Percentiles rank a stretch among this genome's conserved stretches.
phyloP scores from a whole-genome alignment of 2,329 filamentous ascomycete genomes.

The Phoma sp. region DNA sequence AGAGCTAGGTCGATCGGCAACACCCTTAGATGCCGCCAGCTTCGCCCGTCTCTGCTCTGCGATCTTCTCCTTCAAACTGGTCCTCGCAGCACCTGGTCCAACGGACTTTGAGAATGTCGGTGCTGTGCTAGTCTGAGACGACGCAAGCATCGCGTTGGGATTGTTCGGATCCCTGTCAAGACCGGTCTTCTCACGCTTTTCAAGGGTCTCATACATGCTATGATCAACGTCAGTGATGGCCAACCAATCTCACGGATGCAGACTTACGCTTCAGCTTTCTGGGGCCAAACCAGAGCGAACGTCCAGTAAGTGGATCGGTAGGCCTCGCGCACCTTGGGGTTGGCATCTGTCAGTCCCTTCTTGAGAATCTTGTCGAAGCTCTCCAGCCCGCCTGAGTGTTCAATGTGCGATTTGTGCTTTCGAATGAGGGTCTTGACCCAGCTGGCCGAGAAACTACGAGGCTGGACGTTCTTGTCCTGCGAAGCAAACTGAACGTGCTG shows the following conservation, averaged over 20 bases:
- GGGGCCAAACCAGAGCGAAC: conserved; percentile 79
- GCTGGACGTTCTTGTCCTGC: conserved; percentile 93
- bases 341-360: conserved; percentile 87
- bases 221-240: conserved; percentile 25
- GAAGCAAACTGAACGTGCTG: conserved; percentile 83
- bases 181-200: conserved; percentile 78
- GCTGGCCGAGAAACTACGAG: conserved; percentile 76
- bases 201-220: conserved; percentile 80
- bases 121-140: conserved; percentile 57
- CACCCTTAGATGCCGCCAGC: conserved; percentile 48
- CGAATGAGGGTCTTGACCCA: conserved; percentile 87
- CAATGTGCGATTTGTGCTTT: conserved; percentile 83
- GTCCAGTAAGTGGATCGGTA: conserved; percentile 88
- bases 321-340: conserved; percentile 86
- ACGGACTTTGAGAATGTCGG: conserved; percentile 54
- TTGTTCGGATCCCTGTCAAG: conserved; percentile 86
- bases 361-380: conserved; percentile 86
- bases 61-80: conserved; percentile 81
- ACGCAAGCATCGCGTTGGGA: conserved; percentile 66
- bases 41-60: conserved; percentile 76
- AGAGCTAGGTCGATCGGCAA: conserved; percentile 64
- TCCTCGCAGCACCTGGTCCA: conserved; percentile 57
- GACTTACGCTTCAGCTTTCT: conserved; percentile 75
- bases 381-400: conserved; percentile 84
- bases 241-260: not conserved